phyloP scores from a whole-genome alignment of 345 rosid species.

The Hibiscus syriacus region DNA sequence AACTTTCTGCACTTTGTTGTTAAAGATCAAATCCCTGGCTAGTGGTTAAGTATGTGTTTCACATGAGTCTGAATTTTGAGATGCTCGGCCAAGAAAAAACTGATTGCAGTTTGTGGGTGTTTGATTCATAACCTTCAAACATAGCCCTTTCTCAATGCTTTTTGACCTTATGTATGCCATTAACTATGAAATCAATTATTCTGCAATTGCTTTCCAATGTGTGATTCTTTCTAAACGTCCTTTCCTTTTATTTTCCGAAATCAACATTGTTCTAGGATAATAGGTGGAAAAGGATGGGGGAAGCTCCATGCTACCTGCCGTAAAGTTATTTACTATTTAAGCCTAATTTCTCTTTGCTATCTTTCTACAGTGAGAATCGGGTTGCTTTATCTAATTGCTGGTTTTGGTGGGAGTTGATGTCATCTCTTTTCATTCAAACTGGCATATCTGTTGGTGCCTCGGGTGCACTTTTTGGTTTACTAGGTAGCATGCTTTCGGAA shows the following conservation, averaged over 20 bases:
- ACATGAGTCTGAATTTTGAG: background rate
- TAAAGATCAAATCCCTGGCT: no score
- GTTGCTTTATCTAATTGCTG: slow-evolving; percentile 60
- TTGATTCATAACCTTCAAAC: background rate
- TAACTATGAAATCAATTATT: no score
- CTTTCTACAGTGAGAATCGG: slow-evolving; percentile 63
- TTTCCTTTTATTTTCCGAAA: no score
- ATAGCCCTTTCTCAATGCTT: background rate
- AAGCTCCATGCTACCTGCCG: slow-evolving; percentile 7
- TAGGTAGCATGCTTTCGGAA: slow-evolving; percentile 96
- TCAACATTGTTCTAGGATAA: no score
- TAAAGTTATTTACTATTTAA: background rate
- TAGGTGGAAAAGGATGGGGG: background rate
- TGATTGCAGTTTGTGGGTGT: background rate
- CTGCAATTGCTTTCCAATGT: no score
- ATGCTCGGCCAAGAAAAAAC: background rate
- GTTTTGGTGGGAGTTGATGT: slow-evolving; percentile 89
- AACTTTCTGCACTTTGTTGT: no score
- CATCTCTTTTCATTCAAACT: slow-evolving; percentile 65
- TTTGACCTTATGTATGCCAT: background rate
- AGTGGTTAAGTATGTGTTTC: no score
- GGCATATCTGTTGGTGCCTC: slow-evolving; percentile 98
- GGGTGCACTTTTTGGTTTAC: slow-evolving; percentile 95
- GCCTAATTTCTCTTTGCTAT: background rate
- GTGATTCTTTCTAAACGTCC: no score